phyloP scores from a whole-genome alignment of 2,329 filamentous ascomycete genomes.

The Cordyceps tenuipes region DNA sequence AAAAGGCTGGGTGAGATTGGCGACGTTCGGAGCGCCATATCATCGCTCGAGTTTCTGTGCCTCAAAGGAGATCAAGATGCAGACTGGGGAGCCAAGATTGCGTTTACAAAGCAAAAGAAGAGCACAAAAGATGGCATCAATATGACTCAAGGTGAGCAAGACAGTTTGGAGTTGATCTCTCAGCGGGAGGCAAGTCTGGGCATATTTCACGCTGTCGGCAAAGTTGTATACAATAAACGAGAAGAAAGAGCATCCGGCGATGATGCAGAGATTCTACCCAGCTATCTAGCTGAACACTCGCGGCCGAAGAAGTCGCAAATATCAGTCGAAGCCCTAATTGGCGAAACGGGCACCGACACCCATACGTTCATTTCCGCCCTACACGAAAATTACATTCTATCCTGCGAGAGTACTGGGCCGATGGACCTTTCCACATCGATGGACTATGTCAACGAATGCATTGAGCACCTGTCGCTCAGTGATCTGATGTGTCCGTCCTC shows the following conservation, averaged over 20 bases:
- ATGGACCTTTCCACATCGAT: slow-evolving; percentile 53
- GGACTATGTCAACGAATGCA: slow-evolving; percentile 75
- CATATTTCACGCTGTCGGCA: slow-evolving; percentile 93
- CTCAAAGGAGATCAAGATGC: slow-evolving; percentile 67
- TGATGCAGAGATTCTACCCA: slow-evolving; percentile 46
- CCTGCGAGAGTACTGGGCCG: slow-evolving; percentile 55
- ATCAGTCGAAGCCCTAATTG: slow-evolving; percentile 66
- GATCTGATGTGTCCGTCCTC: slow-evolving; percentile 74
- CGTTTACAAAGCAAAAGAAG: slow-evolving; percentile 61
- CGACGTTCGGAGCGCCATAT: slow-evolving; percentile 87
- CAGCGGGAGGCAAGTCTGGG: slow-evolving; percentile 84
- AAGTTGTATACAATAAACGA: slow-evolving; percentile 93
- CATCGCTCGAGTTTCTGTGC: slow-evolving; percentile 86
- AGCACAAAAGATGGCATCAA: slow-evolving; percentile 44
- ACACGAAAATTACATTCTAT: slow-evolving; percentile 88
- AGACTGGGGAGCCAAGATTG: slow-evolving; percentile 67
- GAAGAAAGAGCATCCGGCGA: slow-evolving; percentile 37
- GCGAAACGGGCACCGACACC: slow-evolving; percentile 88
- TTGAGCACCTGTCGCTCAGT: slow-evolving; percentile 77
- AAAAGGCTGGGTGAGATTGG: slow-evolving; percentile 77
- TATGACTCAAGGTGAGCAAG: slow-evolving; percentile 68
- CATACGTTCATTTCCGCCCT: slow-evolving; percentile 83
- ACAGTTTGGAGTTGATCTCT: slow-evolving; percentile 72
- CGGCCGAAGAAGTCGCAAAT: slow-evolving; percentile 58
- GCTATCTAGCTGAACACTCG: slow-evolving; percentile 47